A percentile compares a stretch with the other conserved stretches of the same genome.
phyloP scores from a whole-genome alignment of 345 rosid genomes.

The Euphorbia lathyris region DNA sequence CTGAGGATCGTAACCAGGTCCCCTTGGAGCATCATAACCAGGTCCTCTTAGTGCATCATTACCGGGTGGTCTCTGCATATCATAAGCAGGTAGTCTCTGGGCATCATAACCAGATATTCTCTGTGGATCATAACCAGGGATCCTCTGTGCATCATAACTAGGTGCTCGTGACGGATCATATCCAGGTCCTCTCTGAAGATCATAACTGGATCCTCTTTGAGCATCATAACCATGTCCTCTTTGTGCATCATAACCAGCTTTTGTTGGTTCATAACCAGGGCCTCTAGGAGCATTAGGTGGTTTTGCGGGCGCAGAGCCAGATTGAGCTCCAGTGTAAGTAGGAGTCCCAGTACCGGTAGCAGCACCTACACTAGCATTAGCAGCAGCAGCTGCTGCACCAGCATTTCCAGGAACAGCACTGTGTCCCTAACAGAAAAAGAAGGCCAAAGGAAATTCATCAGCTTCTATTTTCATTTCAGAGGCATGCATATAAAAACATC shows the following conservation, averaged over 20 bases:
- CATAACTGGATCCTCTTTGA: constrained; percentile 19
- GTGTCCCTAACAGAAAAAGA: constrained; percentile 40
- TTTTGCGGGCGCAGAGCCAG: constrained; percentile 46
- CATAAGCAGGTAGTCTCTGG: constrained; percentile 15
- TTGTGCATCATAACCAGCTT: constrained; percentile 8
- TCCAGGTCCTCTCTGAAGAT: constrained; percentile 15
- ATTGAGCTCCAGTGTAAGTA: constrained; percentile 55
- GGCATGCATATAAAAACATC: not conserved
- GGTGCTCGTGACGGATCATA: constrained; percentile 27
- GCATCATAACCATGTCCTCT: constrained; percentile 11
- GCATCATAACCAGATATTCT: constrained; percentile 11
- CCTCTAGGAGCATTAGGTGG: constrained; percentile 22
- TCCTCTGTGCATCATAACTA: constrained; percentile 22
- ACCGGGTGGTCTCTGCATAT: constrained; percentile 13
- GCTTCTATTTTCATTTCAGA: constrained; percentile 1
- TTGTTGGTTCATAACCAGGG: constrained; percentile 32
- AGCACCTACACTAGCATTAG: constrained; percentile 19
- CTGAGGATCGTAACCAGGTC: constrained; percentile 29
- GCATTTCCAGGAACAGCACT: constrained; percentile 30
- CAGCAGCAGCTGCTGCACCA: constrained; percentile 25
- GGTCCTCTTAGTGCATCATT: constrained; percentile 24
- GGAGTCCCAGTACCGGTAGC: constrained; percentile 31
- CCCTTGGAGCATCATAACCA: constrained; percentile 14
- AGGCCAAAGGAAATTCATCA: constrained; percentile 12
- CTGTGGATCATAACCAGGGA: constrained; percentile 13